Evolutionary conservation across 495 filamentous ascomycete species (phyloP), one percentile per base, ranked within the genome.

Genomic region (Neurospora africana): DNA sequence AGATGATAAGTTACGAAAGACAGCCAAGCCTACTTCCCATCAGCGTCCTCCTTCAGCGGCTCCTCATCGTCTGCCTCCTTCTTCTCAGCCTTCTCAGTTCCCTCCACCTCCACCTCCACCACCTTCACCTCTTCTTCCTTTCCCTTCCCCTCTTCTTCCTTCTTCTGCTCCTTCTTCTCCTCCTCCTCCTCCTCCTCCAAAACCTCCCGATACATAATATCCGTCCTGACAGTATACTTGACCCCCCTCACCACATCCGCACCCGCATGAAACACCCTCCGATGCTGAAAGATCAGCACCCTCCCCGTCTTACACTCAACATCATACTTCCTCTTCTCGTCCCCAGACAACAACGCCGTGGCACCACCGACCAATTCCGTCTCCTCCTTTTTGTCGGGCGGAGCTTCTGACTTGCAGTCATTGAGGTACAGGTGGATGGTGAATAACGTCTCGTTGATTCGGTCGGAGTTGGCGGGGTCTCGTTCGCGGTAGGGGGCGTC

Each of bases 381-480:
- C 39, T 74, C 68, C 11, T 76, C 75, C 35, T 68, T 76, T 7
- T 37, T 44, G n/a, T 73, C 72, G 5, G 61, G 70, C 0, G 53
- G 53, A 19, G 68, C 79, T 71, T 79, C 82, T 19, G 81, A 78
- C 73, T 80, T 77, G 67, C 80, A 83, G 71, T 85, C 83, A 77
- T 92, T 94, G 69, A 98, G 85, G 79, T 97, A 98, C 19, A 97
- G 79, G 72, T 98, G 94, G 35, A 97, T 80, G 0, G 94, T 97
- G 75, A 89, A 91, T 70, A 89, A 86, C 4, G 92, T 92, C 78
- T 93, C 68, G 11, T 79, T 69, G 0, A 65, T 87, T 58, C 77
- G 78, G 0, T 74, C 74, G 0, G 70, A 75, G 2, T 87, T 84
- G 27, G 4, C 7, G 3, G 53, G 53, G 53, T 65, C 53, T 1